A percentile compares a stretch with the other conserved stretches of the same genome.
Conservation (phyloP, 768 basidiomycete genomes). For the Pisolithus albus region DNA sequence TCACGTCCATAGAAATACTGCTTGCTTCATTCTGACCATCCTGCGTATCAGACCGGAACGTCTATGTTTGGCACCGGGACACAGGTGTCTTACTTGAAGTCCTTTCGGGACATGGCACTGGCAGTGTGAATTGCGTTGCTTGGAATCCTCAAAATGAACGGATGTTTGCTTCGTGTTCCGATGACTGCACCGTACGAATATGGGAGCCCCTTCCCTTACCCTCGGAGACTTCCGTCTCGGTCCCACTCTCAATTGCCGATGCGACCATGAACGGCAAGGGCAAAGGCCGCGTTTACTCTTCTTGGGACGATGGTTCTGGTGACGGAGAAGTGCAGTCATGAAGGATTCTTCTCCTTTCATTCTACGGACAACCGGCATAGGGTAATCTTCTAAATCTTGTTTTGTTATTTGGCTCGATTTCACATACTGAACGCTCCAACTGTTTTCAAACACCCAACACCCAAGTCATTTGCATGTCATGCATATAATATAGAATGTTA, state of each 20-base stretch:
- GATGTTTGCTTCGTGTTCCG: conserved; percentile 96
- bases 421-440: conserved; percentile 17
- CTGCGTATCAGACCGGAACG: conserved; percentile 64
- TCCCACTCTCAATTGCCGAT: conserved; percentile 15
- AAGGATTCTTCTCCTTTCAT: conserved; percentile 16
- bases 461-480: conserved; percentile 24
- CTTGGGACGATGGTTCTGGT: conserved; percentile 29
- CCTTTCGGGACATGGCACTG: conserved; percentile 80
- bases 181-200: conserved; percentile 85
- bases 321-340: conserved; percentile 6
- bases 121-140: conserved; percentile 91
- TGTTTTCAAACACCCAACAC: conserved; percentile 9
- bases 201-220: conserved; percentile 53
- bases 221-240: conserved; percentile 10
- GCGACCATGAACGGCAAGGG: conserved; percentile 43
- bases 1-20: neutral
- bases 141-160: conserved; percentile 89
- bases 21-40: conserved; percentile 4
- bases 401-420: conserved; percentile 16
- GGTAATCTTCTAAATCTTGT: conserved; percentile 22
- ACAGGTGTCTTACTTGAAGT: conserved; percentile 78
- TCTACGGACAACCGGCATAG: conserved; percentile 24
- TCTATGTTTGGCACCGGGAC: conserved; percentile 94
- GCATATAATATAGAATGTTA: conserved; percentile 28
- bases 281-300: conserved; percentile 56